Conservation (phyloP, 495 filamentous ascomycete species). For the Sabuloglossum arenarium region DNA sequence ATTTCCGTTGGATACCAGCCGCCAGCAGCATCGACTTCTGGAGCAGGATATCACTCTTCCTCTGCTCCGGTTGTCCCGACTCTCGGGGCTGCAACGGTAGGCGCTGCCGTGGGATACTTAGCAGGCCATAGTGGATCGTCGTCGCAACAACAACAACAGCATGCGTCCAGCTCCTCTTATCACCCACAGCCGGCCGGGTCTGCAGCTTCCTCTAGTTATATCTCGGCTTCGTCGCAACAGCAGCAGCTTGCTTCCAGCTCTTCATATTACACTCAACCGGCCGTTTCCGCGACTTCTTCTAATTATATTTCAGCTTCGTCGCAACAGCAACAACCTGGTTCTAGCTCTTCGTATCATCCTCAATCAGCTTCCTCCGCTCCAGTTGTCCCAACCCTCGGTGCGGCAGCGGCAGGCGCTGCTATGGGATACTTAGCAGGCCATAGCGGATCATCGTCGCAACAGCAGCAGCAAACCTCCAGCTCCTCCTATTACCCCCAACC, state of each 20-base stretch:
- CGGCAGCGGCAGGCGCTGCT: constrained; percentile 26
- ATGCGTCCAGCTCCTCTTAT: too few species aligned
- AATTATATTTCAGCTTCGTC: too few species aligned
- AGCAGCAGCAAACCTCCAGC: constrained; percentile 12
- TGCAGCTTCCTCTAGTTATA: too few species aligned
- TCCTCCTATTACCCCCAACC: not conserved
- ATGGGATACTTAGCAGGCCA: constrained; percentile 27
- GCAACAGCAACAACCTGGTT: too few species aligned
- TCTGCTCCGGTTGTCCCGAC: constrained; percentile 16
- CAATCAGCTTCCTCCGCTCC: too few species aligned
- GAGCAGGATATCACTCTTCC: constrained; percentile 5
- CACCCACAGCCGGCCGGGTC: too few species aligned
- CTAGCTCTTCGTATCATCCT: too few species aligned
- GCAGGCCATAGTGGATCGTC: constrained; percentile 16
- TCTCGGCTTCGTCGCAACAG: too few species aligned
- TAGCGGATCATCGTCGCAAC: constrained; percentile 10
- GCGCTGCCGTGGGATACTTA: constrained; percentile 29
- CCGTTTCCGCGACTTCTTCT: too few species aligned
- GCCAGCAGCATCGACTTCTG: constrained; percentile 1
- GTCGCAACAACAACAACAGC: too few species aligned
- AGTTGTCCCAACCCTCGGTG: constrained; percentile 18
- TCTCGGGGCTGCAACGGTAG: constrained; percentile 24
- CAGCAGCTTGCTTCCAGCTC: too few species aligned
- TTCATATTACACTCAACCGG: too few species aligned
- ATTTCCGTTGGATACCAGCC: not conserved